Base-by-base conservation (phyloP, 768 basidiomycete genomes). In the Pisolithus marmoratus region DNA sequence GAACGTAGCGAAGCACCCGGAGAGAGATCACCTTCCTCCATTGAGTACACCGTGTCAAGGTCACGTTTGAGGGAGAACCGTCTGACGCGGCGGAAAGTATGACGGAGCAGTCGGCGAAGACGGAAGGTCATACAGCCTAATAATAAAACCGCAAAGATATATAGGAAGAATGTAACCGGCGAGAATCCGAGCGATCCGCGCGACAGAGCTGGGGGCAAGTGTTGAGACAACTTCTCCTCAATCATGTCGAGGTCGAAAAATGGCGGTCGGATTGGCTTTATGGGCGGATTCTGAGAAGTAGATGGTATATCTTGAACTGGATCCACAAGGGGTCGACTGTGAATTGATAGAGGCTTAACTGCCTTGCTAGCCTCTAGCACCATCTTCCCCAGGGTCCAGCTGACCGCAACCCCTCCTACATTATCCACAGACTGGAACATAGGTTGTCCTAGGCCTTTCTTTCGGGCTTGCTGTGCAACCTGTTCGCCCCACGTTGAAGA, bases 371-470 rank as follows among this genome's bases (percentile, higher is more conserved):
- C 96, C 70, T 98, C 95, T 24, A 97, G 78, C 0, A 98, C 95
- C 94, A 98, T 98, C 69, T 97, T 98, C 24, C 96, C 96, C 31
- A 98, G 76, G 4, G 96, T 97, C 96, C 96, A 99, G 60, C 84
- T 92, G 61, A 99, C 92, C 41, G 94, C 92, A 37, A 95, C 91
- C 62, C 89, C 90, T 34, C 84, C 86, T 27, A 99, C 87, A n/a
- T 83, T 81, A 65, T 97, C 92, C 70, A 94, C 73, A 38, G 87
- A 90, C 69, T 97, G 96, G 71, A 99, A 97, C n/a, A 80, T 74
- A 8, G 91, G 87, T 53, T 78, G 69, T 46, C 87, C 84, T 27
- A 97, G 75, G 17, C 91, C 90, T 67, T 96, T 96, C 68, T 77
- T 78, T 54, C 78, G 76, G 9, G 94, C 94, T 62, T 92, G 82